These are phyloP conservation scores for Olyra latifolia DNA, from an alignment of 176 grass and related monocot genomes.

Conservation along the genomic window DNA sequence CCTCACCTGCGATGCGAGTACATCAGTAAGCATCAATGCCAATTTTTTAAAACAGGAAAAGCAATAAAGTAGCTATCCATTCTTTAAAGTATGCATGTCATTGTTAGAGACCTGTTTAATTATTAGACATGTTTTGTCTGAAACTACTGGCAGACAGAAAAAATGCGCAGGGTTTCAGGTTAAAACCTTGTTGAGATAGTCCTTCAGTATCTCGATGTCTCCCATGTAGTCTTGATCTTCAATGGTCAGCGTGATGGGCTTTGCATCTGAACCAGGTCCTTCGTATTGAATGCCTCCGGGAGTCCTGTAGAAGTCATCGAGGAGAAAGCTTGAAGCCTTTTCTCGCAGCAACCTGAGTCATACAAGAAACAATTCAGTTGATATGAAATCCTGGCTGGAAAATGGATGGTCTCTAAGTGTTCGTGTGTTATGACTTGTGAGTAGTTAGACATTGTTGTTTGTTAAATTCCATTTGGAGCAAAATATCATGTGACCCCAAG, in stretches of 20 bases:
- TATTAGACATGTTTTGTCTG: background rate
- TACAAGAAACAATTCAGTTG: background rate
- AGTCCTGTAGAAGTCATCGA: constrained; percentile 62
- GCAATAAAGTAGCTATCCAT: too few species aligned
- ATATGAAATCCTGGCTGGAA: background rate
- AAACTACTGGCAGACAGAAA: background rate
- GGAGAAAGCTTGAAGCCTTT: constrained; percentile 64
- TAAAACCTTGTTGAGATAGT: constrained; percentile 56
- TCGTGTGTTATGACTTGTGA: background rate
- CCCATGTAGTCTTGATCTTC: constrained; percentile 85
- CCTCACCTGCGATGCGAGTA: constrained; percentile 50
- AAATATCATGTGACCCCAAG: background rate
- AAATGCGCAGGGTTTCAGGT: constrained; percentile 5
- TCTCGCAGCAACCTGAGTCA: constrained; percentile 51
- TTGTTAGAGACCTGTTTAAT: constrained; percentile 3
- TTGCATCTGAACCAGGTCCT: constrained; percentile 56
- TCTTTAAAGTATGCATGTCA: background rate
- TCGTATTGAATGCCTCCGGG: constrained; percentile 63
- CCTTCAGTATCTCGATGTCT: constrained; percentile 56
- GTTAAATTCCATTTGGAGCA: background rate
- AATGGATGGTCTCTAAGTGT: background rate
- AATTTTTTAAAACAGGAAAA: too few species aligned
- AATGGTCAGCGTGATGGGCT: constrained; percentile 50
- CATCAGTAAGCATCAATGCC: background rate
- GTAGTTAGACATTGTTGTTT: background rate